Evolutionary conservation across 2,329 filamentous ascomycete species (phyloP), one percentile per base, ranked within the genome.

Genomic region (Exophiala phaeomuriformis): DNA sequence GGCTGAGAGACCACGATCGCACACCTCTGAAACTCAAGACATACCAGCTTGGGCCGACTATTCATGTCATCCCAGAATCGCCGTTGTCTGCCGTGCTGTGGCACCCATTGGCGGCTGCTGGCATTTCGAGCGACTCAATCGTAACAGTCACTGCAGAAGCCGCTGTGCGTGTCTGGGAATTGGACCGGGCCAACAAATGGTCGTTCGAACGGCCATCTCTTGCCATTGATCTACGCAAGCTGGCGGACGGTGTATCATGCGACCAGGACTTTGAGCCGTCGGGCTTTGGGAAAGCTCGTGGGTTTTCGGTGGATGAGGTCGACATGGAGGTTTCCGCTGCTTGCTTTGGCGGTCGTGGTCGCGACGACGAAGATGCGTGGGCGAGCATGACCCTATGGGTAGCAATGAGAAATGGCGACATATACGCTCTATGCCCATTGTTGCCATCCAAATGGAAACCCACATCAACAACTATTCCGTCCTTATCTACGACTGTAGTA

Each of bases 311-410:
- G 0, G 90, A 97, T 67, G 82, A 81, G 1, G 84, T 94, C 55
- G 90, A 97, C 67, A 95, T 98, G 85, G 88, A 96, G 65, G 89
- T 95, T 27, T 89, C 90, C 3, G 85, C 90, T 1, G 90, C 90
- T 47, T 88, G 84, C 67, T 98, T 98, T 72, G 91, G 90, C 9
- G 90, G 90, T 29, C 74, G 68, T 47, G 80, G 78, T 6, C 72
- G 69, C 51, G 75, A 78, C 50, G 78, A 77, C 36, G 79, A 83
- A 59, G 75, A 81, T 64, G 79, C 79, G 1, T 98, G 93, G 93
- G 87, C 90, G 5, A 83, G 90, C 6, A 96, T 96, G 87, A 97
- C 93, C 0, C 76, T 98, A 7, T 98, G 91, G 88, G 75, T 97
- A 48, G 90, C 90, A n/a, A 98, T 96, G 86, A 82, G 83, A 36